phyloP scores from a whole-genome alignment of 768 basidiomycete species.

The Tulasnella sp. region DNA sequence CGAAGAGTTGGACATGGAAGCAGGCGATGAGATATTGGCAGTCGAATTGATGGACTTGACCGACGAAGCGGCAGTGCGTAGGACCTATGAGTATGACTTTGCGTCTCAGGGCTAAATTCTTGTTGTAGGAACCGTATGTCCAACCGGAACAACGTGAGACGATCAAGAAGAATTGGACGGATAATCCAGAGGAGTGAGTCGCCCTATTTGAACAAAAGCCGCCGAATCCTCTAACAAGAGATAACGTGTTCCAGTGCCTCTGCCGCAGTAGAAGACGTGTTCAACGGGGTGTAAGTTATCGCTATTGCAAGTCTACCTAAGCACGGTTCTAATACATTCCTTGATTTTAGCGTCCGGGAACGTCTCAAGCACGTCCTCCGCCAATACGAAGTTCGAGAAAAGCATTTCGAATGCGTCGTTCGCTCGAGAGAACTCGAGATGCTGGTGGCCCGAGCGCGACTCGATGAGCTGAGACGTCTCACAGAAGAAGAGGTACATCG shows the following conservation, averaged over 20 bases:
- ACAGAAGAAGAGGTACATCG: slow-evolving; percentile 54
- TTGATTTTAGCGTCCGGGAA: slow-evolving; percentile 53
- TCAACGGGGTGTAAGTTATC: slow-evolving; percentile 62
- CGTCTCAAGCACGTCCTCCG: slow-evolving; percentile 77
- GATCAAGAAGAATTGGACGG: slow-evolving; percentile 72
- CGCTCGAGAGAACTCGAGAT: slow-evolving; percentile 89
- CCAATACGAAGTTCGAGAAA: slow-evolving; percentile 82
- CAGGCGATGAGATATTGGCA: slow-evolving; percentile 78
- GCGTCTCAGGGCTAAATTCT: not conserved
- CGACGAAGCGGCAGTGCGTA: slow-evolving; percentile 11
- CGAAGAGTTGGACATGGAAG: slow-evolving; percentile 79
- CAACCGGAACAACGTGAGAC: slow-evolving; percentile 53
- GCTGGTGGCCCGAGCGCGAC: slow-evolving; percentile 71
- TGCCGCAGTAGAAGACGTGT: slow-evolving; percentile 68
- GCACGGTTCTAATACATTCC: not conserved
- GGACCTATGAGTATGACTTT: not conserved
- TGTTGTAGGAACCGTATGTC: slow-evolving; percentile 42
- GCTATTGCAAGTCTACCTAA: not conserved
- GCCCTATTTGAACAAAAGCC: not conserved
- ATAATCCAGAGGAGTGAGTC: slow-evolving; percentile 60
- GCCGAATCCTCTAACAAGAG: not conserved
- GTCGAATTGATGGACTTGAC: slow-evolving; percentile 88
- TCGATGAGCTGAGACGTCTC: slow-evolving; percentile 77
- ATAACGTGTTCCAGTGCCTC: slow-evolving; percentile 40
- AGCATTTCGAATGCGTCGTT: slow-evolving; percentile 85